Evolutionary conservation across 2,329 filamentous ascomycete species (phyloP).

Genomic region (Paraconiothyrium sp.): DNA sequence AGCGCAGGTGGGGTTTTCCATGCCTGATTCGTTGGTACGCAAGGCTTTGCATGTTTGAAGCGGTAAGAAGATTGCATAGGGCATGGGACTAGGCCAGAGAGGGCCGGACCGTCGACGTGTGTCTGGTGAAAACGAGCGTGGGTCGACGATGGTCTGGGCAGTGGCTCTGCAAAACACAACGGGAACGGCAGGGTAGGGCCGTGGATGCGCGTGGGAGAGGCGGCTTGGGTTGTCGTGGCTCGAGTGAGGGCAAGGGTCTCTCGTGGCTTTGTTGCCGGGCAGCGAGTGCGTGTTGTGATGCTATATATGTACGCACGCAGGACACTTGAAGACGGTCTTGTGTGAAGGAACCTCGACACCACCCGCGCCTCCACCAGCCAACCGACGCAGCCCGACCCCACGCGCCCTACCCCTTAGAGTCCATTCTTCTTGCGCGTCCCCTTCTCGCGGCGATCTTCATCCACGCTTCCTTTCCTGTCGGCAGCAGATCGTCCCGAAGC

Average conservation of each 20-base stretch:
- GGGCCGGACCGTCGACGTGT: conserved; percentile 20
- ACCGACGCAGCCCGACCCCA: conserved; percentile 3
- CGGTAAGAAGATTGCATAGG: conserved; percentile 28
- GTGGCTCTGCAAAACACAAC: conserved; percentile 8
- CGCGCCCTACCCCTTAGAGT: conserved; percentile 14
- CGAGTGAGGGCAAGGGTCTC: conserved; percentile 9
- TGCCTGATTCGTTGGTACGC: conserved; percentile 21
- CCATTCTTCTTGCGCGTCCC: conserved; percentile 9
- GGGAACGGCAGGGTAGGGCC: not conserved
- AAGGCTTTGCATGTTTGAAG: conserved; percentile 28
- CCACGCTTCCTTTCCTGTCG: conserved; percentile 21
- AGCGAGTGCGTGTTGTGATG: not conserved
- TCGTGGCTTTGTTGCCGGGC: not conserved
- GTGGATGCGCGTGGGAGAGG: not conserved
- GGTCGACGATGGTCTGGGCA: conserved; percentile 10
- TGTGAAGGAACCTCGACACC: conserved; percentile 5
- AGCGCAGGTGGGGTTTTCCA: conserved; percentile 1
- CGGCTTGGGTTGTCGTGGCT: conserved; percentile 15
- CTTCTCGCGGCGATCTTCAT: conserved; percentile 20
- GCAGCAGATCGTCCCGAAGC: conserved; percentile 3
- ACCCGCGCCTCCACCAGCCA: conserved; percentile 6
- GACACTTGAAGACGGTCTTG: not conserved
- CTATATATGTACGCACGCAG: not conserved
- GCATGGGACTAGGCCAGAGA: conserved; percentile 11
- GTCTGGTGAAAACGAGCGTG: conserved; percentile 23